Percentiles rank a stretch among this genome's conserved stretches.
Conservation (phyloP, 2,329 filamentous ascomycete genomes). For the Diaporthe sp. region DNA sequence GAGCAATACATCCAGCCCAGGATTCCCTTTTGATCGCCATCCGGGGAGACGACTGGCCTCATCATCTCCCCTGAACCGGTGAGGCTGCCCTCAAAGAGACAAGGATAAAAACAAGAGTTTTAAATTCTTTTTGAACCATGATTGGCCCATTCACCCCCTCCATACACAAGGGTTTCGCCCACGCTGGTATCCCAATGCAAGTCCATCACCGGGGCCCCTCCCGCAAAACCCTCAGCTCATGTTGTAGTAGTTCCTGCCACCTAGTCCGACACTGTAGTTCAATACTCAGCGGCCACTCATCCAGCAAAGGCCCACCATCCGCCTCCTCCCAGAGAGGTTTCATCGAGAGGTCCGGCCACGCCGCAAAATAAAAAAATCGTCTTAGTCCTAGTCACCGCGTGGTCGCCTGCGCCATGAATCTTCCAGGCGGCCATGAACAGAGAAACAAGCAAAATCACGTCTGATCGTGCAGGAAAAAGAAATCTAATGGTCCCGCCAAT, state of each 20-base stretch:
- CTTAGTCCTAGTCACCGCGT: slow-evolving; percentile 49
- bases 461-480: slow-evolving; percentile 45
- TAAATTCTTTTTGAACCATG: slow-evolving; percentile 43
- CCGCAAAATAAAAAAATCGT: slow-evolving; percentile 43
- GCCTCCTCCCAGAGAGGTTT: neutral
- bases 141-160: slow-evolving; percentile 33
- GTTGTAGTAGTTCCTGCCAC: slow-evolving; percentile 38
- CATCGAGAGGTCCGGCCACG: slow-evolving; percentile 31
- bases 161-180: slow-evolving; percentile 30
- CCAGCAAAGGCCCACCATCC: slow-evolving; percentile 31
- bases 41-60: slow-evolving; percentile 26
- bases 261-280: slow-evolving; percentile 36
- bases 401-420: slow-evolving; percentile 50
- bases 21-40: slow-evolving; percentile 38
- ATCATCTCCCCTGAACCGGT: slow-evolving; percentile 25
- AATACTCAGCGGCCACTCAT: slow-evolving; percentile 34
- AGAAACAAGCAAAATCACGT: slow-evolving; percentile 46
- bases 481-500: slow-evolving; percentile 47
- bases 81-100: slow-evolving; percentile 35
- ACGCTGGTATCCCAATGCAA: slow-evolving; percentile 40
- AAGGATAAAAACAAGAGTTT: slow-evolving; percentile 42
- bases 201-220: slow-evolving; percentile 23
- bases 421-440: slow-evolving; percentile 55
- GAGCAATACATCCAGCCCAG: slow-evolving; percentile 36
- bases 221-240: slow-evolving; percentile 32